Percentiles rank a stretch among this genome's conserved stretches.
These are phyloP conservation scores for Lotmaria passim DNA, from an alignment of 208 protist genomes.

Conservation along the genomic window DNA sequence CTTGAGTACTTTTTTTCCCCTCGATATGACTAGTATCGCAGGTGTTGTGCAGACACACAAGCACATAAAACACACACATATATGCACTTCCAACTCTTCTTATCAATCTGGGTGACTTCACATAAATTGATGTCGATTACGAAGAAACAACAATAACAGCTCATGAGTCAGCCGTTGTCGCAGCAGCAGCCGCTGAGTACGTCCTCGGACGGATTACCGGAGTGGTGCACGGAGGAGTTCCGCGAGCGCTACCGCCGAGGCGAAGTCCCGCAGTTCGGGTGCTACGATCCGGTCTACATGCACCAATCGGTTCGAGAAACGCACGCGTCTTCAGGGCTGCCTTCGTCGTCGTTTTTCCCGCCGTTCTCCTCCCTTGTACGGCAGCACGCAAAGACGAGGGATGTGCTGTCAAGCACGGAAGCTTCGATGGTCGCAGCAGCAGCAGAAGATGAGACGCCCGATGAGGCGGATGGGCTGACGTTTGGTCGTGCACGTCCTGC, in stretches of 20 bases:
- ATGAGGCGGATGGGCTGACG: background rate
- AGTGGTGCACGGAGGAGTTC: slow-evolving; percentile 36
- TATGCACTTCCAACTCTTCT: too few relatives aligned
- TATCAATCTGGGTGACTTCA: too few relatives aligned
- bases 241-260: slow-evolving; percentile 24
- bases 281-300: slow-evolving; percentile 64
- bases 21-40: background rate
- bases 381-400: slow-evolving; percentile 3
- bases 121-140: too few relatives aligned
- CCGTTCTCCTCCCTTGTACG: slow-evolving; percentile 31
- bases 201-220: slow-evolving; percentile 20
- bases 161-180: background rate
- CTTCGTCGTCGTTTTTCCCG: slow-evolving; percentile 25
- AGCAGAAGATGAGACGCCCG: background rate
- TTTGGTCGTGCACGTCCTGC: slow-evolving; percentile 14
- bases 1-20: background rate
- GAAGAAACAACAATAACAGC: too few relatives aligned
- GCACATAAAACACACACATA: too few relatives aligned
- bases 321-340: background rate
- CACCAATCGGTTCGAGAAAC: background rate
- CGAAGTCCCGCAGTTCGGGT: slow-evolving; percentile 51
- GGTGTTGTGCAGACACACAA: too few relatives aligned
- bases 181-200: background rate
- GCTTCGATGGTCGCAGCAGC: background rate
- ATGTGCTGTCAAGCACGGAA: background rate